phyloP scores from a whole-genome alignment of 2,329 filamentous ascomycete species.

The Fusarium beomiforme region DNA sequence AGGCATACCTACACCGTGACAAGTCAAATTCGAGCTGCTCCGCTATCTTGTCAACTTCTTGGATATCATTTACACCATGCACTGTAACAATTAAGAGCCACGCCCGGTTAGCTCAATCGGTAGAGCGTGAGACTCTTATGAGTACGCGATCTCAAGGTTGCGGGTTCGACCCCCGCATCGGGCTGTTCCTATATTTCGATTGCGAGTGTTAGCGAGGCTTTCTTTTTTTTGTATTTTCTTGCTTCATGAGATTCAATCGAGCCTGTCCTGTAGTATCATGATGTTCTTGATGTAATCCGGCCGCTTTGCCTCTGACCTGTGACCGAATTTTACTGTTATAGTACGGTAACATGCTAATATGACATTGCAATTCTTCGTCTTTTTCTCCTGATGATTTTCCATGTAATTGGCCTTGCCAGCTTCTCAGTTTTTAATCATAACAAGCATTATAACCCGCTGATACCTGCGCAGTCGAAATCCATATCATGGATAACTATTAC shows the following conservation, averaged over 20 bases:
- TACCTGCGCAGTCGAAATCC: neutral
- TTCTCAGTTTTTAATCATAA: neutral
- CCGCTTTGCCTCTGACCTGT: too few relatives aligned
- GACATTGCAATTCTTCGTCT: too few relatives aligned
- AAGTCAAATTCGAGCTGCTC: too few relatives aligned
- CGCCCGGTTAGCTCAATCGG: conserved; percentile 51
- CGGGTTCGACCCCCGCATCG: conserved; percentile 63
- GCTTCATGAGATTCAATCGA: neutral
- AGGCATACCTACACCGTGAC: neutral
- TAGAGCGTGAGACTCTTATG: conserved; percentile 76
- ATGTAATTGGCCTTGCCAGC: neutral
- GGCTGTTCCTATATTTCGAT: conserved; percentile 51
- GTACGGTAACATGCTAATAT: too few relatives aligned
- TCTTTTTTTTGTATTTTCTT: conserved; percentile 24
- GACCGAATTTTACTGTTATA: too few relatives aligned
- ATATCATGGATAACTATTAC: neutral
- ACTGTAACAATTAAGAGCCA: conserved; percentile 33
- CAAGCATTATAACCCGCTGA: neutral
- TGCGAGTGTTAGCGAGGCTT: conserved; percentile 34
- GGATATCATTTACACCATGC: accelerated
- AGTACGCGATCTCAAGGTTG: conserved; percentile 62
- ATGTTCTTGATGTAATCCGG: too few relatives aligned
- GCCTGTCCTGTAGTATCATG: neutral
- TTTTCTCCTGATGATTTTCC: neutral
- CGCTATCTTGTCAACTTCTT: accelerated